Percentiles rank a stretch among this genome's conserved stretches.
These are phyloP conservation scores for Colletotrichum melonis DNA, from an alignment of 2,329 filamentous ascomycete species.

Conservation along the genomic window DNA sequence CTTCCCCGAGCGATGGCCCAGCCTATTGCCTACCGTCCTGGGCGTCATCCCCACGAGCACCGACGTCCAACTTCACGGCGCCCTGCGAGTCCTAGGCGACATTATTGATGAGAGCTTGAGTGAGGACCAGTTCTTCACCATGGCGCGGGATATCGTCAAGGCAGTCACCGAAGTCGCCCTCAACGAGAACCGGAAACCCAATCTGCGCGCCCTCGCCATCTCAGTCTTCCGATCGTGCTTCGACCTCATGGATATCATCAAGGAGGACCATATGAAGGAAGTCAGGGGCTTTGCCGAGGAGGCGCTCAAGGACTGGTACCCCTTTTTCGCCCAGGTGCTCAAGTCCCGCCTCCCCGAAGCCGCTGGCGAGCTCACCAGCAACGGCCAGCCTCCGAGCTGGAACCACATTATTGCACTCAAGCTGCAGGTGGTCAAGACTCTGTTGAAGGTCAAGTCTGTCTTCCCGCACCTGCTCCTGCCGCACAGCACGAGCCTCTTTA, in stretches of 20 bases:
- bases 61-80: constrained; percentile 87
- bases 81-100: constrained; percentile 87
- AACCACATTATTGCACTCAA: constrained; percentile 88
- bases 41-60: constrained; percentile 79
- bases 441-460: constrained; percentile 86
- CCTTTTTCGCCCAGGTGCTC: constrained; percentile 86
- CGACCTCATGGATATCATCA: constrained; percentile 95
- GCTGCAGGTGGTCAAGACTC: constrained; percentile 90
- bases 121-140: constrained; percentile 93
- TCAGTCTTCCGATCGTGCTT: constrained; percentile 93
- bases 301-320: constrained; percentile 84
- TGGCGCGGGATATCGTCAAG: constrained; percentile 87
- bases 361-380: constrained; percentile 55
- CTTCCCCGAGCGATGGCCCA: constrained; percentile 96
- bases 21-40: constrained; percentile 83
- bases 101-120: constrained; percentile 93
- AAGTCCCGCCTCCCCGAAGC: constrained; percentile 80
- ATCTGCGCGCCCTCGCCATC: constrained; percentile 85
- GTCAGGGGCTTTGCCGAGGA: constrained; percentile 93
- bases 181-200: constrained; percentile 78
- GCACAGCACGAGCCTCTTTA: constrained; percentile 86
- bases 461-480: constrained; percentile 86
- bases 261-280: constrained; percentile 88
- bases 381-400: constrained; percentile 75
- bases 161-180: constrained; percentile 85